A percentile compares a stretch with the other conserved stretches of the same genome.
These are phyloP conservation scores for Penicillium sp. DNA, from an alignment of 2,329 filamentous ascomycete species.

Conservation along the genomic window DNA sequence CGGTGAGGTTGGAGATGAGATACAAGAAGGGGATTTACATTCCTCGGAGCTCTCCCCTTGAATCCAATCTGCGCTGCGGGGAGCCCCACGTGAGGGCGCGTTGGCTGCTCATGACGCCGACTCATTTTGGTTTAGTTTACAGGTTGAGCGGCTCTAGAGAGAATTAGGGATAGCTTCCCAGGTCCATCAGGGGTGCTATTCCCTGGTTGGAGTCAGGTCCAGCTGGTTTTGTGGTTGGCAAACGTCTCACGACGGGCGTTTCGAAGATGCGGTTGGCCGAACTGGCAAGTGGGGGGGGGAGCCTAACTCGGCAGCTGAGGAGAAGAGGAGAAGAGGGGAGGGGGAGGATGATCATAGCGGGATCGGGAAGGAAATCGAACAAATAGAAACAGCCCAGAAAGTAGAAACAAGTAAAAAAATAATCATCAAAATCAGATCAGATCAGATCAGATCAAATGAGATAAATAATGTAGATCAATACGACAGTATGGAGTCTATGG, in stretches of 20 bases:
- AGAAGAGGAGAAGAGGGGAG: background rate
- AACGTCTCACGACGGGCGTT: background rate
- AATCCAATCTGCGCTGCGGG: slow-evolving; percentile 17
- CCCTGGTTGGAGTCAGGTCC: background rate
- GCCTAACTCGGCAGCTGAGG: background rate
- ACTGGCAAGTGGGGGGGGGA: background rate
- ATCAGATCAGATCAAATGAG: too few relatives aligned
- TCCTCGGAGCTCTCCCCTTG: slow-evolving; percentile 4
- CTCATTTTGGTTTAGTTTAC: background rate
- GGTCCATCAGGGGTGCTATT: background rate
- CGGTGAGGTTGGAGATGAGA: background rate
- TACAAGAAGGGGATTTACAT: background rate
- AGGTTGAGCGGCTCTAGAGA: background rate
- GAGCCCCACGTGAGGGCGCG: slow-evolving; percentile 14
- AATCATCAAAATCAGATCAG: background rate
- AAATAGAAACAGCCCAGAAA: background rate
- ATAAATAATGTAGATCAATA: too few relatives aligned
- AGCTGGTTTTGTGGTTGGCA: background rate
- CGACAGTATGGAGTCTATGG: too few relatives aligned
- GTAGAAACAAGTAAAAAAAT: background rate
- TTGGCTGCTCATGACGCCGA: slow-evolving; percentile 3
- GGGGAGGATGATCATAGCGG: background rate
- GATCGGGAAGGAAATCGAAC: background rate
- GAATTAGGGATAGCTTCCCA: background rate
- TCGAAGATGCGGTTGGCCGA: background rate